Percentiles rank a stretch among this genome's conserved stretches.
Evolutionary conservation across 495 filamentous ascomycete species (phyloP).

Genomic region (Trichocladium antarcticum): DNA sequence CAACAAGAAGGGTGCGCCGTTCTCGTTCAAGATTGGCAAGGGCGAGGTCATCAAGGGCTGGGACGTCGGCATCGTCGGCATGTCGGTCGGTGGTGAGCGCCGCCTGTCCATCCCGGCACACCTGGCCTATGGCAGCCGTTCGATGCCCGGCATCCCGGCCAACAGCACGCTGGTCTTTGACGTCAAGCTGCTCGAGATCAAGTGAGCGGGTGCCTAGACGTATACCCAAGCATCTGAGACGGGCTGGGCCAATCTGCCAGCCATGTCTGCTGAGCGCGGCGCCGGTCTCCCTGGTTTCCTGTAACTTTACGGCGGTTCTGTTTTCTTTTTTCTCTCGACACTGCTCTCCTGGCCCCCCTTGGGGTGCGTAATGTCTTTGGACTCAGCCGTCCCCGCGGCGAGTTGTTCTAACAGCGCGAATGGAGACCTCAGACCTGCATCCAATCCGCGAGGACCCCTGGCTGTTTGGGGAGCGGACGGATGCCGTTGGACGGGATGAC

Average conservation of each 20-base stretch:
- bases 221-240: neutral
- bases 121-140: constrained; percentile 76
- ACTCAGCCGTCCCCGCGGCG: constrained; percentile 10
- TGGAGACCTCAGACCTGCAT: constrained; percentile 32
- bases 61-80: constrained; percentile 88
- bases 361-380: constrained; percentile 11
- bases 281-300: constrained; percentile 2
- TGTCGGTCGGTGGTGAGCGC: constrained; percentile 87
- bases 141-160: constrained; percentile 65
- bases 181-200: constrained; percentile 69
- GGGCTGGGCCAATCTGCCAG: neutral
- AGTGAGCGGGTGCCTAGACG: constrained; percentile 34
- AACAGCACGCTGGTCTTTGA: constrained; percentile 92
- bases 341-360: constrained; percentile 1
- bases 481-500: constrained; percentile 34
- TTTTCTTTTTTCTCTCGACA: constrained; percentile 1
- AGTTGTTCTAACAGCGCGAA: constrained; percentile 8
- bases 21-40: constrained; percentile 83
- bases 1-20: constrained; percentile 97
- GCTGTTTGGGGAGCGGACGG: constrained; percentile 30
- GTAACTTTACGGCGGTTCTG: constrained; percentile 11
- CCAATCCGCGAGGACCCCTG: constrained; percentile 31
- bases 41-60: constrained; percentile 98
- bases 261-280: constrained; percentile 10
- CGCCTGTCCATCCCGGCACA: constrained; percentile 76